Evolutionary conservation across 192 early-diverging fungal genomes (phyloP).

Genomic region (Backusella morwellensis): DNA sequence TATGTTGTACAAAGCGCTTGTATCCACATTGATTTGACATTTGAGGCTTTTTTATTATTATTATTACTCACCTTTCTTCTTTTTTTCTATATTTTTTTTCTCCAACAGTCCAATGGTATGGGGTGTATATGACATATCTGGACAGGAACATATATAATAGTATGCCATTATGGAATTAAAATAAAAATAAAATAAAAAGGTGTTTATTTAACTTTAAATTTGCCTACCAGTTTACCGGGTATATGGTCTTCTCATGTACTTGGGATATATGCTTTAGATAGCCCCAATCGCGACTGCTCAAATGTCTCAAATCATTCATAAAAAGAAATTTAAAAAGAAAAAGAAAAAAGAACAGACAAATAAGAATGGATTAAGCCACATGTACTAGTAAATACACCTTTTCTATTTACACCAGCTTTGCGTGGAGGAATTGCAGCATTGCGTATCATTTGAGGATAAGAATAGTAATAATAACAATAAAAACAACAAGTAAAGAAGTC

Average conservation of each 20-base stretch:
- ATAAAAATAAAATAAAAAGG: neutral
- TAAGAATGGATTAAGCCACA: neutral
- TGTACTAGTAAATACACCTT: neutral
- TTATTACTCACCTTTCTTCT: too few species aligned
- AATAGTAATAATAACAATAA: neutral
- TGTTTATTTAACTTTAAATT: neutral
- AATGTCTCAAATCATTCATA: neutral
- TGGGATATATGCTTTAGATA: neutral
- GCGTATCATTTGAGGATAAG: neutral
- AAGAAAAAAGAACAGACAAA: neutral
- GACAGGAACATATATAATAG: neutral
- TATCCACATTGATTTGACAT: too few species aligned
- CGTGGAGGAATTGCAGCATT: neutral
- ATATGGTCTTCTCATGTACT: too few species aligned
- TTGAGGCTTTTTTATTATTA: too few species aligned
- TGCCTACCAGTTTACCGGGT: too few species aligned
- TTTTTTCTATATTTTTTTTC: too few species aligned
- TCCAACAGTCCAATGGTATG: too few species aligned
- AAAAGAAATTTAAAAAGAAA: neutral
- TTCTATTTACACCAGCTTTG: neutral
- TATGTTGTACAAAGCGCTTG: too few species aligned
- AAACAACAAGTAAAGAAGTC: neutral
- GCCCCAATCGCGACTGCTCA: neutral
- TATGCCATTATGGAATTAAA: neutral
- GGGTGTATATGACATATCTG: neutral